These are phyloP conservation scores for Tritrichomonas musculus DNA, from an alignment of 208 protist species.

Conservation along the genomic window DNA sequence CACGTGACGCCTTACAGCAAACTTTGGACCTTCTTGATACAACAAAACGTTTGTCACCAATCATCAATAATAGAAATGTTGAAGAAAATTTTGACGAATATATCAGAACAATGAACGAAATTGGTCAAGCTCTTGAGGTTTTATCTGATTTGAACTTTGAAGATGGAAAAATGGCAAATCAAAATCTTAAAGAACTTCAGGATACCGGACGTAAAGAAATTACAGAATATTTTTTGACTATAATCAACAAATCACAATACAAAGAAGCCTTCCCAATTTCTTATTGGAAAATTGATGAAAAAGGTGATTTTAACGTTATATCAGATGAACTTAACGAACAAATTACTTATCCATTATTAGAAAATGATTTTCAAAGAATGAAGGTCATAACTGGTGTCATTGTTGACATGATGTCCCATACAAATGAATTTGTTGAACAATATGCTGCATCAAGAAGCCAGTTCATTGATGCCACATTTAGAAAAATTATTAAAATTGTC, in stretches of 20 bases:
- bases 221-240: not conserved
- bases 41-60: not conserved
- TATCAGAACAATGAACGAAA: not conserved
- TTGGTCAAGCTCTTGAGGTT: not conserved
- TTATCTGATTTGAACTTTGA: not conserved
- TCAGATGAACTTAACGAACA: not conserved
- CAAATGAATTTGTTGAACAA: not conserved
- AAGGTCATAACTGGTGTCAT: not conserved
- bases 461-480: not conserved
- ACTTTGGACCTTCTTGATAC: not conserved
- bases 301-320: not conserved
- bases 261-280: not conserved
- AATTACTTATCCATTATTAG: not conserved
- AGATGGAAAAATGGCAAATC: not conserved
- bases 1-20: not conserved
- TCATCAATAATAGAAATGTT: not conserved
- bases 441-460: not conserved
- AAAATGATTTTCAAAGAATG: not conserved
- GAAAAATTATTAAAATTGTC: not conserved
- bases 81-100: not conserved
- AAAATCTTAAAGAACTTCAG: not conserved
- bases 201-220: not conserved
- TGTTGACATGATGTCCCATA: not conserved
- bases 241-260: too few relatives aligned
- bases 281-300: not conserved